These are phyloP conservation scores for Daucus carota DNA, from an alignment of 129 eudicot genomes.

Conservation along the genomic window DH1_v3.0 NC_030383.2:52581001-52581500, in stretches of 20 bases:
- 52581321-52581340: no score
- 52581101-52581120: not conserved
- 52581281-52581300: no score
- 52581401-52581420: no score
- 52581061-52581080: not conserved
- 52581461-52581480: no score
- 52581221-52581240: conserved; percentile 2
- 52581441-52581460: no score
- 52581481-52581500: no score
- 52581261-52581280: not conserved
- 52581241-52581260: not conserved
- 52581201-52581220: not conserved
- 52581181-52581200: conserved; percentile 5
- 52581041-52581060: not conserved
- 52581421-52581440: no score
- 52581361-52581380: no score
- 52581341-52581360: no score
- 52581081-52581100: not conserved
- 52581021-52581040: conserved; percentile 76
- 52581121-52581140: not conserved
- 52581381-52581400: no score
- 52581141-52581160: not conserved
- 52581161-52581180: not conserved
- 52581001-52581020: conserved; percentile 73
- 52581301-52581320: no score